Percentiles rank a stretch among this genome's conserved stretches.
Evolutionary conservation across 768 basidiomycete genomes (phyloP).

Genomic region (Amanita exitialis): DNA sequence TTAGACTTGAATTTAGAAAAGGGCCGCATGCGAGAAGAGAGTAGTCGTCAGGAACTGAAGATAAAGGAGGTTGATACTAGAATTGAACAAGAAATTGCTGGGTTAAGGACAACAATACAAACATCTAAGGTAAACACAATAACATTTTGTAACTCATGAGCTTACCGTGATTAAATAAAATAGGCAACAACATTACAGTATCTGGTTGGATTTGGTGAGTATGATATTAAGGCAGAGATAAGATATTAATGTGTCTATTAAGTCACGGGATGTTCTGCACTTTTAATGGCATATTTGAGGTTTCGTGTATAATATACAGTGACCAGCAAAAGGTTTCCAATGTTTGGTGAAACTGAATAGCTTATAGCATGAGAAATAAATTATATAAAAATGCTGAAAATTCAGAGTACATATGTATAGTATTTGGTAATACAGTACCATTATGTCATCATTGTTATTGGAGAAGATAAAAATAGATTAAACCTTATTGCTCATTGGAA

Average conservation of each 20-base stretch:
- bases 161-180: not conserved
- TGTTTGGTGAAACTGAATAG: too few species aligned
- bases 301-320: slow-evolving; percentile 49
- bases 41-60: slow-evolving; percentile 85
- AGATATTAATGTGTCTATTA: slow-evolving; percentile 7
- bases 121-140: slow-evolving; percentile 57
- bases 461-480: too few species aligned
- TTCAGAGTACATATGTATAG: too few species aligned
- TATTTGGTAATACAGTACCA: too few species aligned
- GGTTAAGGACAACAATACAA: slow-evolving; percentile 73
- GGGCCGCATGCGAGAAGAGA: slow-evolving; percentile 90
- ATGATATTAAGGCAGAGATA: not conserved
- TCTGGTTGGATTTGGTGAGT: slow-evolving; percentile 77
- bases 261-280: slow-evolving; percentile 82
- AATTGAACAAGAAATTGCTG: slow-evolving; percentile 94
- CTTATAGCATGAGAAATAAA: too few species aligned
- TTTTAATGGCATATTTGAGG: slow-evolving; percentile 81
- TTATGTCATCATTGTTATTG: too few species aligned
- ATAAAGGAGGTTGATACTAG: slow-evolving; percentile 96
- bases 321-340: too few species aligned
- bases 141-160: not conserved
- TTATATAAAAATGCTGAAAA: too few species aligned
- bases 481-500: too few species aligned
- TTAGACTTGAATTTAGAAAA: slow-evolving; percentile 96
- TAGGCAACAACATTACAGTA: slow-evolving; percentile 84